These are phyloP conservation scores for Globisporangium paddicum DNA, from an alignment of 352 stramenopile genomes.

Conservation along the genomic window DNA sequence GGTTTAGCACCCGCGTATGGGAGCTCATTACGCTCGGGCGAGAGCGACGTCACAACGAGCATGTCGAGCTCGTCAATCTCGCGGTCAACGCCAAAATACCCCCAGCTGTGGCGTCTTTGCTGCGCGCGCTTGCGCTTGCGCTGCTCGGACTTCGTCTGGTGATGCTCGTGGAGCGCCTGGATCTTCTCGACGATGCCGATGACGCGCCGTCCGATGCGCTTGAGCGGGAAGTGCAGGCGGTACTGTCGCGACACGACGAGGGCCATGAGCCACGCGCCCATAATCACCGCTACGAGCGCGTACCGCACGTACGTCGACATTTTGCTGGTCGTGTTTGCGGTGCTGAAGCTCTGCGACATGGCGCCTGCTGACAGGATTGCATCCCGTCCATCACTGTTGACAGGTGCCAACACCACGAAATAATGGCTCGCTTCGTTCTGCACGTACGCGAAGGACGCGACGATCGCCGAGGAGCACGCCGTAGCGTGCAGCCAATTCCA, in stretches of 20 bases:
- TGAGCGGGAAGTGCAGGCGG: conserved; percentile 44
- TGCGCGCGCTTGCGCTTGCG: conserved; percentile 10
- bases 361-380: neutral
- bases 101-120: conserved; percentile 18
- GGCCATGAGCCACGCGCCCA: conserved; percentile 36
- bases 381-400: neutral
- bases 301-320: conserved; percentile 25
- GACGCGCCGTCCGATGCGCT: conserved; percentile 23
- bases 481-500: conserved; percentile 78
- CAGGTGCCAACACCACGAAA: conserved; percentile 13
- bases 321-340: neutral
- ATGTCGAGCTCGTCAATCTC: conserved; percentile 71
- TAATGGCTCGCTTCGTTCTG: conserved; percentile 45
- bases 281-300: conserved; percentile 31
- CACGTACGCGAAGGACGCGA: conserved; percentile 68
- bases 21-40: conserved; percentile 36
- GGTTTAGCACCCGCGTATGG: neutral
- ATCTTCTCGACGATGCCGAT: conserved; percentile 18
- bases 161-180: conserved; percentile 12
- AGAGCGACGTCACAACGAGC: conserved; percentile 70
- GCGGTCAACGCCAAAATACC: conserved; percentile 22
- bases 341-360: conserved; percentile 6
- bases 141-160: conserved; percentile 2
- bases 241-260: conserved; percentile 44
- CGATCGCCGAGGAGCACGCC: conserved; percentile 58